Conservation (phyloP, 768 basidiomycete species). For the Amanita molliuscula region DNA sequence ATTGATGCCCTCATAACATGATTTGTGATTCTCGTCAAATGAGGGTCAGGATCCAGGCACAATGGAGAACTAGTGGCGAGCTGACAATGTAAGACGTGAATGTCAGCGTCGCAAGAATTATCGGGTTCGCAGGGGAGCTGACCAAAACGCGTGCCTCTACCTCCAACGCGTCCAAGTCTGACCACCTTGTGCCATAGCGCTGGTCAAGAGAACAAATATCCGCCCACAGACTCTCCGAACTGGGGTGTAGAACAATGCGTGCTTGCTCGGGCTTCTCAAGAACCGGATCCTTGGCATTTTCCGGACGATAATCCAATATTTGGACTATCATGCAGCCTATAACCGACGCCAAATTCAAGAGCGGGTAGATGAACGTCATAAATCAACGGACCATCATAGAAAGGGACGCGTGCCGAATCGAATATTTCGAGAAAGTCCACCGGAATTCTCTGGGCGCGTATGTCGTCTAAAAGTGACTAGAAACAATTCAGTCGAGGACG, state of each 20-base stretch:
- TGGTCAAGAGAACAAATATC: conserved; percentile 67
- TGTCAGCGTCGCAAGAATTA: background rate
- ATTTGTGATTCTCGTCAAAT: conserved; percentile 68
- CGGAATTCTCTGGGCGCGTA: conserved; percentile 75
- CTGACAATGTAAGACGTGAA: conserved; percentile 27
- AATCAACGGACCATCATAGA: conserved; percentile 62
- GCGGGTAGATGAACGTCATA: background rate
- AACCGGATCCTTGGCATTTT: conserved; percentile 42
- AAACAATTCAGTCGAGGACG: conserved; percentile 3
- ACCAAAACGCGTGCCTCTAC: conserved; percentile 69
- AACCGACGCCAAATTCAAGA: background rate
- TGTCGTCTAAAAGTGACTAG: conserved; percentile 75
- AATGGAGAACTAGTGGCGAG: conserved; percentile 66
- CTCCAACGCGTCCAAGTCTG: conserved; percentile 64
- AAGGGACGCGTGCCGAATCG: conserved; percentile 60
- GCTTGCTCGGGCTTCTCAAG: conserved; percentile 51
- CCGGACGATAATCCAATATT: conserved; percentile 64
- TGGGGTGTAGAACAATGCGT: conserved; percentile 71
- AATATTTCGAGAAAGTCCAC: conserved; percentile 79
- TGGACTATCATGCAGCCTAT: conserved; percentile 82
- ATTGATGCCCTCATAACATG: conserved; percentile 63
- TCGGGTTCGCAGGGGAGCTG: conserved; percentile 15
- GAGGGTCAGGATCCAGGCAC: conserved; percentile 73
- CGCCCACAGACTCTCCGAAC: conserved; percentile 66
- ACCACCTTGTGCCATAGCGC: conserved; percentile 47